Conservation (phyloP, 129 eudicot species). For the Gnaphalium uliginosum region DNA sequence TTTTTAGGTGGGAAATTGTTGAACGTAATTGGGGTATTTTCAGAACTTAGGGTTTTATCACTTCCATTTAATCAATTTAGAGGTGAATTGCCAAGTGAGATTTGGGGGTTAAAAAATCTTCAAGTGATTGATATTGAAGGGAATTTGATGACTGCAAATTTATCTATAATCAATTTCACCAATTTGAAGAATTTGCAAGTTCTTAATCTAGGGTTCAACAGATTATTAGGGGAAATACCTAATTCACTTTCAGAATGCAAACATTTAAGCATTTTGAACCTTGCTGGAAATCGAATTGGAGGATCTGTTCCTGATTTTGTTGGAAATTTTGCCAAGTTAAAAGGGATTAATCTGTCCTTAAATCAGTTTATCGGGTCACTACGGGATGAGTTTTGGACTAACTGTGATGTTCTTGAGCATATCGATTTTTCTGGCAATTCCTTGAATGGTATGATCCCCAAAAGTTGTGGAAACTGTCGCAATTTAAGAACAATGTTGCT, state of each 20-base stretch:
- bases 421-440: constrained; percentile 56
- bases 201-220: constrained; percentile 57
- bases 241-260: constrained; percentile 47
- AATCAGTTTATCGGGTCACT: constrained; percentile 49
- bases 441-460: constrained; percentile 49
- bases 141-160: constrained; percentile 49
- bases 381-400: constrained; percentile 38
- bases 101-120: constrained; percentile 56
- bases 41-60: constrained; percentile 59
- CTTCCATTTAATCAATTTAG: constrained; percentile 58
- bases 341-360: constrained; percentile 51
- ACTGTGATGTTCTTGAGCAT: constrained; percentile 54
- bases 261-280: constrained; percentile 37
- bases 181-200: constrained; percentile 56
- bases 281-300: constrained; percentile 47
- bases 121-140: constrained; percentile 76
- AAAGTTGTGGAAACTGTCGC: constrained; percentile 47
- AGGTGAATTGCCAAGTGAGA: constrained; percentile 59
- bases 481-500: constrained; percentile 54
- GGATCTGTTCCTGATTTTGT: constrained; percentile 53
- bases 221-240: constrained; percentile 53
- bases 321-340: constrained; percentile 45
- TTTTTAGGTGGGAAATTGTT: constrained; percentile 50
- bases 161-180: constrained; percentile 37
- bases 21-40: constrained; percentile 47